A percentile compares a stretch with the other conserved stretches of the same genome.
Conservation (phyloP, 805 yeast genomes). For the Schizosaccharomyces octosporus region DNA sequence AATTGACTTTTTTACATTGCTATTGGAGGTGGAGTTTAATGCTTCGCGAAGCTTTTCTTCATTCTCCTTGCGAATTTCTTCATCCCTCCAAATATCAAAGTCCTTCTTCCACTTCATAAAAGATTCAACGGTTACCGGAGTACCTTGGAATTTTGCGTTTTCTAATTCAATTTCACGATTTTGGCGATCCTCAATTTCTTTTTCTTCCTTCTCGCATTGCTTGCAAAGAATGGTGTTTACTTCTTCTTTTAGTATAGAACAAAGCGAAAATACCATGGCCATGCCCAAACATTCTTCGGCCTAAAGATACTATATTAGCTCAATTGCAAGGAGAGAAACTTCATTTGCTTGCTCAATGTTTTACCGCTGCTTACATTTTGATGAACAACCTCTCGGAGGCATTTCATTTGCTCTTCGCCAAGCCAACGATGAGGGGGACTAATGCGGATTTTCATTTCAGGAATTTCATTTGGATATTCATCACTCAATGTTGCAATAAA, state of each 20-base stretch:
- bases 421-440: background rate
- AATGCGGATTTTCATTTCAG: background rate
- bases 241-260: slow-evolving; percentile 1
- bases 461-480: background rate
- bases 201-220: background rate
- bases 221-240: background rate
- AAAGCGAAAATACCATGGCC: slow-evolving; percentile 2
- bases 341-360: background rate
- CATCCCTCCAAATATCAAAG: background rate
- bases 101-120: slow-evolving; percentile 1
- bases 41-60: background rate
- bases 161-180: background rate
- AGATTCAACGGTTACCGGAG: background rate
- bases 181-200: background rate
- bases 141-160: slow-evolving; percentile 2
- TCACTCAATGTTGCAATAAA: background rate
- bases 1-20: background rate
- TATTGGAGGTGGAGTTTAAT: background rate
- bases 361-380: background rate
- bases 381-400: background rate
- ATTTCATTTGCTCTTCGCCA: background rate
- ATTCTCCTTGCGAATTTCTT: background rate
- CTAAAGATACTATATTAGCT: slow-evolving; percentile 5
- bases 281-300: slow-evolving; percentile 6
- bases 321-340: background rate